Percentiles rank a stretch among this genome's conserved stretches.
phyloP scores from a whole-genome alignment of 805 yeast species.

The Nakazawaea wyomingensis region DNA sequence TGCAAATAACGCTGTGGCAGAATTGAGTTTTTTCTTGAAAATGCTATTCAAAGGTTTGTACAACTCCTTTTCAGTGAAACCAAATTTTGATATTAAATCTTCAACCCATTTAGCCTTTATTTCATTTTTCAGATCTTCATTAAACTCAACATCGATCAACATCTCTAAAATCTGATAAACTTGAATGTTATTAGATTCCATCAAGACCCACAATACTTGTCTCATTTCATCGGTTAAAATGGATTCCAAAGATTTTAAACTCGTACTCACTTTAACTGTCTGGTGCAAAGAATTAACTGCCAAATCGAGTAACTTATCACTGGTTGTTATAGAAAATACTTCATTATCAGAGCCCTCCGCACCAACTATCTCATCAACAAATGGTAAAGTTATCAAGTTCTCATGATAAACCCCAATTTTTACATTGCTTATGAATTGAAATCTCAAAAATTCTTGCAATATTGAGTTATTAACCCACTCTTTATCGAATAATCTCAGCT shows the following conservation, averaged over 20 bases:
- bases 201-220: conserved; percentile 26
- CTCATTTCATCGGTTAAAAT: conserved; percentile 14
- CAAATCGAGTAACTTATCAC: conserved; percentile 20
- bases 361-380: conserved; percentile 13
- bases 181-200: conserved; percentile 21
- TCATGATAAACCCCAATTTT: conserved; percentile 25
- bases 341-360: conserved; percentile 21
- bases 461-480: conserved; percentile 24
- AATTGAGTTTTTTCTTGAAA: conserved; percentile 25
- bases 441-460: conserved; percentile 28
- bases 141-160: conserved; percentile 19
- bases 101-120: conserved; percentile 24
- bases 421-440: conserved; percentile 27
- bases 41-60: conserved; percentile 18
- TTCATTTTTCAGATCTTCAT: conserved; percentile 6
- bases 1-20: conserved; percentile 26
- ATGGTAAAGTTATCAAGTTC: conserved; percentile 20
- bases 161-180: conserved; percentile 18
- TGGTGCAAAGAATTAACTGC: conserved; percentile 26
- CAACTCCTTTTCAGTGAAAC: conserved; percentile 20
- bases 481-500: conserved; percentile 41
- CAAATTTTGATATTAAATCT: conserved; percentile 22
- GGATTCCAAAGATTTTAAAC: background rate
- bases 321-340: conserved; percentile 29
- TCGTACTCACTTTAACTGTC: conserved; percentile 19